A percentile compares a stretch with the other conserved stretches of the same genome.
Conservation (phyloP, 1,284 basidiomycete species). For the Vanrija sp. region DNA sequence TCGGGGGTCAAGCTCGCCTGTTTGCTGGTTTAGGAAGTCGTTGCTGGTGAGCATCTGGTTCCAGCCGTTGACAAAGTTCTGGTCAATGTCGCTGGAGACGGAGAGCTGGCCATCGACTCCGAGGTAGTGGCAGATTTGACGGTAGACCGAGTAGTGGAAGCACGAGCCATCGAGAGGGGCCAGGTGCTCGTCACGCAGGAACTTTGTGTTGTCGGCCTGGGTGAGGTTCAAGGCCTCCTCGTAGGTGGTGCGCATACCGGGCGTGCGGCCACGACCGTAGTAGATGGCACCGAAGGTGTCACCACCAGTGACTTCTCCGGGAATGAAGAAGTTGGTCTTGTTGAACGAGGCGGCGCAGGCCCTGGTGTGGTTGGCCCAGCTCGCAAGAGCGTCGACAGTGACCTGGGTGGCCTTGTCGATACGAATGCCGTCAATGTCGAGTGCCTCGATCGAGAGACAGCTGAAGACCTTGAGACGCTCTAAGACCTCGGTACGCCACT, state of each 20-base stretch:
- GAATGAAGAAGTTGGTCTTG: slow-evolving; percentile 82
- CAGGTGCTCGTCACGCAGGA: slow-evolving; percentile 63
- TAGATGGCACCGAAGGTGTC: slow-evolving; percentile 83
- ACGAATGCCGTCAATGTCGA: slow-evolving; percentile 87
- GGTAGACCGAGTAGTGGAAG: slow-evolving; percentile 90
- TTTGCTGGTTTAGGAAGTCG: slow-evolving; percentile 72
- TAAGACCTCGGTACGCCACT: slow-evolving; percentile 76
- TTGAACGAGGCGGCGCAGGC: slow-evolving; percentile 65
- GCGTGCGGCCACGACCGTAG: slow-evolving; percentile 78
- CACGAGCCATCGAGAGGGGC: slow-evolving; percentile 71
- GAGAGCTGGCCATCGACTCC: slow-evolving; percentile 89
- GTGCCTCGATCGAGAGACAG: slow-evolving; percentile 76
- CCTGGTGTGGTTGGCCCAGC: slow-evolving; percentile 69
- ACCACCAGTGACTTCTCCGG: slow-evolving; percentile 91
- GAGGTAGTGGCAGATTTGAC: slow-evolving; percentile 72
- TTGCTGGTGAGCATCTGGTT: slow-evolving; percentile 82
- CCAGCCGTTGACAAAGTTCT: slow-evolving; percentile 81
- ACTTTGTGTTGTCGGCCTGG: slow-evolving; percentile 62
- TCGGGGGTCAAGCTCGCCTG: slow-evolving; percentile 66
- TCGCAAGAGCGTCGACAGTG: slow-evolving; percentile 70
- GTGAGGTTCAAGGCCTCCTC: slow-evolving; percentile 59
- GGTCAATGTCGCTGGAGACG: slow-evolving; percentile 74
- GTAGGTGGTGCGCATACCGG: slow-evolving; percentile 59
- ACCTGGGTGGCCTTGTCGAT: slow-evolving; percentile 91
- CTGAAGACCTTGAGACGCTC: slow-evolving; percentile 69